Base-by-base conservation (phyloP, 23 red algal species). In the Gracilaria domingensis region DNA sequence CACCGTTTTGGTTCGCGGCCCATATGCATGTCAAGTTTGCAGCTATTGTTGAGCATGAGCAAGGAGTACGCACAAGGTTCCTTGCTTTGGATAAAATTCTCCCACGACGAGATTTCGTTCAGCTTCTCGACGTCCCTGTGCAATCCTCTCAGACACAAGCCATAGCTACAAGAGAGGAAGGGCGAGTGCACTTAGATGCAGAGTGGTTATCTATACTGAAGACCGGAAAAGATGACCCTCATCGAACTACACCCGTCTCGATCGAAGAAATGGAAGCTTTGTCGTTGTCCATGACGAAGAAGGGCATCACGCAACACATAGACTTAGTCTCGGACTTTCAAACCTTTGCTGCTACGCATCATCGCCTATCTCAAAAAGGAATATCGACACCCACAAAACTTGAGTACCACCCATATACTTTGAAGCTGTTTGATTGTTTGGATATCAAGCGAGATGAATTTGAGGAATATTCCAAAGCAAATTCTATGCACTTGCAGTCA, bases 21-120 rank as follows among this genome's bases (percentile, higher is more conserved):
- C 97, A 98, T 67, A 76, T 94, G 66, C 97, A 98, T 73, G 89
- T 92, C 62, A 91, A 93, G 71, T 98, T 93, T 58, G 71, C 85
- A 20, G 97, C 97, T 17, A 24, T 94, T 47, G 91, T 97, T 18
- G 77, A 78, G 16, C 86, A 93, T 49, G 55, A 72, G 26, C 67
- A 80, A 24, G 62, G 74, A 37, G 40, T 12, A 70, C 64, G 67
- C 30, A 96, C 95, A 2, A 70, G 74, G 48, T 98, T 98, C 26
- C 75, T 93, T 23, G 93, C 97, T 20, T 71, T 98, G 83, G 93
- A 95, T 66, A 95, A 98, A 84, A 84, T 84, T 37, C 85, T 95
- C 21, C 93, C 93, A 11, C 66, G 77, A 26, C 86, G 94, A 18
- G 86, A 94, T 44, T 98, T 98, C 75, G 75, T 96, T 32, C 93